phyloP scores from a whole-genome alignment of 192 early-diverging fungal genomes.

The Geosiphon pyriformis region DNA sequence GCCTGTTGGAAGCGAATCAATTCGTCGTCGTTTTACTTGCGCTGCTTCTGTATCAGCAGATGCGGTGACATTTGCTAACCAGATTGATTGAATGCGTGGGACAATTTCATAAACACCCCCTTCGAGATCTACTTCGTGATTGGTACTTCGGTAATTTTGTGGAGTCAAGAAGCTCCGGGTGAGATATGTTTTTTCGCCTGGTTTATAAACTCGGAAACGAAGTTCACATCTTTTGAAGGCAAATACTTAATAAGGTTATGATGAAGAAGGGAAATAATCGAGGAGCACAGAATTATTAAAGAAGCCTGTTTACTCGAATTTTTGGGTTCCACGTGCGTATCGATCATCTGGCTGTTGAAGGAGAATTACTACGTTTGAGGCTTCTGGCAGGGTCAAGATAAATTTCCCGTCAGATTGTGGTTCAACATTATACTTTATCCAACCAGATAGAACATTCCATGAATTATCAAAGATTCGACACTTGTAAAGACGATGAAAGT shows the following conservation, averaged over 20 bases:
- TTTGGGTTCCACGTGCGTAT: conserved; percentile 28
- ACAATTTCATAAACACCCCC: conserved; percentile 31
- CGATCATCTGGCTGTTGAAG: conserved; percentile 33
- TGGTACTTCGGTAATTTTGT: conserved; percentile 30
- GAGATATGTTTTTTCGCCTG: not conserved
- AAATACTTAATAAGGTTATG: conserved; percentile 22
- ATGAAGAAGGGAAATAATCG: no score
- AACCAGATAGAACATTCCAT: conserved; percentile 33
- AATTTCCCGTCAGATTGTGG: conserved; percentile 30
- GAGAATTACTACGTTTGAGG: conserved; percentile 23
- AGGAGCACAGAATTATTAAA: no score
- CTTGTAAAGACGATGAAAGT: conserved; percentile 31
- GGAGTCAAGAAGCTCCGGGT: not conserved
- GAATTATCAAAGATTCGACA: conserved; percentile 29
- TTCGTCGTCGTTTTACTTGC: not conserved
- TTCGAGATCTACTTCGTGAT: conserved; percentile 27
- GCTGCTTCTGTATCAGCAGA: conserved; percentile 23
- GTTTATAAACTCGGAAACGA: not conserved
- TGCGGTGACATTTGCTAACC: no score
- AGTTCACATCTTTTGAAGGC: conserved; percentile 29
- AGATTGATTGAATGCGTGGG: conserved; percentile 31
- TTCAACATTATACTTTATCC: conserved; percentile 37
- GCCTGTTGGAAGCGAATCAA: conserved; percentile 25
- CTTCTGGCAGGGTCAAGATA: conserved; percentile 24
- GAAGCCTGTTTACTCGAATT: conserved; percentile 27